Percentiles rank a stretch among this genome's conserved stretches.
Conservation (phyloP, 495 filamentous ascomycete species). For the Penicillium coffeae region DNA sequence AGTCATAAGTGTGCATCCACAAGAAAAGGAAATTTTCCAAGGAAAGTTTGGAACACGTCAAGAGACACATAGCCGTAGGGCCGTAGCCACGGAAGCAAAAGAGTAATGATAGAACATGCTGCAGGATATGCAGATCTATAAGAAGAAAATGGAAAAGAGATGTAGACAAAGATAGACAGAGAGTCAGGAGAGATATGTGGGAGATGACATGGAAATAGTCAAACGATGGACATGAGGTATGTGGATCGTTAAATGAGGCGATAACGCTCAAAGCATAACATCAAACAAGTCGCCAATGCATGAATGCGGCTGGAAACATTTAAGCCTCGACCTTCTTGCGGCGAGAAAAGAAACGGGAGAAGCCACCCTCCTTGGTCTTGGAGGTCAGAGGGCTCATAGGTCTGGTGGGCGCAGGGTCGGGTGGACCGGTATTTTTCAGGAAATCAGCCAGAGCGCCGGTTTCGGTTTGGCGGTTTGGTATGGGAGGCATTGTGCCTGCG, state of each 20-base stretch:
- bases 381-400: slow-evolving; percentile 7
- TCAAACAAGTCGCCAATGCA: slow-evolving; percentile 5
- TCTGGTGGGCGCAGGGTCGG: slow-evolving; percentile 29
- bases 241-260: slow-evolving; percentile 30
- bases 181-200: not conserved
- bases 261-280: slow-evolving; percentile 35
- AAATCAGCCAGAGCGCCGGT: slow-evolving; percentile 80
- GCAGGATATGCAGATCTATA: slow-evolving; percentile 11
- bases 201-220: slow-evolving; percentile 6
- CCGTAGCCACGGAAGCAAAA: slow-evolving; percentile 12
- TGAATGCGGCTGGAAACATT: no score
- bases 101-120: slow-evolving; percentile 1
- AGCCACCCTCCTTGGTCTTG: slow-evolving; percentile 26
- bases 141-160: not conserved
- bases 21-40: slow-evolving; percentile 1
- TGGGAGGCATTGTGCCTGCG: slow-evolving; percentile 24
- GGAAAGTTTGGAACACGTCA: slow-evolving; percentile 10
- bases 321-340: slow-evolving; percentile 42
- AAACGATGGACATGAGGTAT: slow-evolving; percentile 26
- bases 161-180: not conserved
- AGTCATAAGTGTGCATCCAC: slow-evolving; percentile 18
- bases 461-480: slow-evolving; percentile 35
- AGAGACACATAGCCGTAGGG: slow-evolving; percentile 19
- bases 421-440: slow-evolving; percentile 72
- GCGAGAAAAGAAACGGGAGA: slow-evolving; percentile 40